Evolutionary conservation across 306 rosid species (phyloP).

Genomic region (Acacia confusa): DNA sequence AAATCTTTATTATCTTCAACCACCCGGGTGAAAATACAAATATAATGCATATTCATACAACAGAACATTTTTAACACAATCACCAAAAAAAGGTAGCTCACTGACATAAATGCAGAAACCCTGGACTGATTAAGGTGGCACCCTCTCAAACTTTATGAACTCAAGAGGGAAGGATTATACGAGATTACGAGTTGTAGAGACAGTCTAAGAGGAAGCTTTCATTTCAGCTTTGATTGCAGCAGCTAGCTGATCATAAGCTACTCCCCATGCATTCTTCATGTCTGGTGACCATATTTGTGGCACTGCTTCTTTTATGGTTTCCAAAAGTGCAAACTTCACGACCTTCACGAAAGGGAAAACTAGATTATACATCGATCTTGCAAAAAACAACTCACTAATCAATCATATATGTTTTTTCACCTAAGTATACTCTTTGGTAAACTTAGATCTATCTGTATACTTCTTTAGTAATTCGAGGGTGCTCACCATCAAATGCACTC

Average conservation of each 20-base stretch:
- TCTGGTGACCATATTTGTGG: slow-evolving; percentile 76
- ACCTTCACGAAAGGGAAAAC: slow-evolving; percentile 44
- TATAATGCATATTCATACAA: background rate
- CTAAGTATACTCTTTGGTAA: background rate
- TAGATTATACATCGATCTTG: background rate
- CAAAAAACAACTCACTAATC: background rate
- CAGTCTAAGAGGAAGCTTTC: slow-evolving; percentile 51
- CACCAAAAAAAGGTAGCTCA: background rate
- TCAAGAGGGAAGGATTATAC: background rate
- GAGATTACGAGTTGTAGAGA: background rate
- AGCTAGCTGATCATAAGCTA: slow-evolving; percentile 77
- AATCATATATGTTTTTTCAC: background rate
- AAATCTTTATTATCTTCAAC: background rate
- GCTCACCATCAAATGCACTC: no score
- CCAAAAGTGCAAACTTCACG: slow-evolving; percentile 66
- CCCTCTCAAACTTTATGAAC: slow-evolving; percentile 17
- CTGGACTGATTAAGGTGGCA: background rate
- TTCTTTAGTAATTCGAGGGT: background rate
- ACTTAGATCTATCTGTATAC: background rate
- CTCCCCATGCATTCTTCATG: slow-evolving; percentile 83
- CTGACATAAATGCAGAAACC: background rate
- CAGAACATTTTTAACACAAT: background rate
- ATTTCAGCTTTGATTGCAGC: slow-evolving; percentile 76
- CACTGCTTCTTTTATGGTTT: slow-evolving; percentile 70
- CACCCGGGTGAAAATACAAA: background rate